Conservation (phyloP, 768 basidiomycete genomes). For the Collybia sordida region DNA sequence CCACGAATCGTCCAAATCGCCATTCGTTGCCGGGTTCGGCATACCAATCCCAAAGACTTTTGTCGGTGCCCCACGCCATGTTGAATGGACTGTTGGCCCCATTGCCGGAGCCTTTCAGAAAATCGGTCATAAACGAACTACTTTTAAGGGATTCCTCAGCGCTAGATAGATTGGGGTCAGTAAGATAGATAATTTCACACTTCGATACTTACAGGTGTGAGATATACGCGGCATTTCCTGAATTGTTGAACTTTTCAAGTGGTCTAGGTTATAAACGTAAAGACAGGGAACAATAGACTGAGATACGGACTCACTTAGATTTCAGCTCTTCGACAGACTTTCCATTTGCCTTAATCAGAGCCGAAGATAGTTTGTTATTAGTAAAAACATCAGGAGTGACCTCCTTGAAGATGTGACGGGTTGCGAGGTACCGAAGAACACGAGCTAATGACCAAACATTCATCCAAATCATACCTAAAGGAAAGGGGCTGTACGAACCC, state of each 20-base stretch:
- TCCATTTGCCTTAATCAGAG: constrained; percentile 21
- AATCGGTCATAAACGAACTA: constrained; percentile 13
- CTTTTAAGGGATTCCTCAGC: constrained; percentile 20
- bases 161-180: constrained; percentile 6
- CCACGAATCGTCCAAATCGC: constrained; percentile 23
- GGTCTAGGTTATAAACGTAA: constrained; percentile 12
- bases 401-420: constrained; percentile 24
- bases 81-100: constrained; percentile 20
- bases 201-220: constrained; percentile 11
- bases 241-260: constrained; percentile 10
- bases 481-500: constrained; percentile 20
- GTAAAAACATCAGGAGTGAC: constrained; percentile 23
- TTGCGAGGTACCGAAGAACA: constrained; percentile 20
- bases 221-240: constrained; percentile 16
- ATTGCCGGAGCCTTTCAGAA: constrained; percentile 15
- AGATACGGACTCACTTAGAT: constrained; percentile 20
- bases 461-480: background rate
- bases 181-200: background rate
- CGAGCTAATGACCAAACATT: constrained; percentile 8
- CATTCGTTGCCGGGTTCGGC: constrained; percentile 28
- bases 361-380: constrained; percentile 23
- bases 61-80: constrained; percentile 19
- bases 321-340: constrained; percentile 25
- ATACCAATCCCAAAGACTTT: constrained; percentile 29
- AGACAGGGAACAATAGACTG: background rate